Evolutionary conservation across 306 rosid genomes (phyloP), one percentile per base, ranked within the genome.

Genomic region (Fragaria iinumae): DNA sequence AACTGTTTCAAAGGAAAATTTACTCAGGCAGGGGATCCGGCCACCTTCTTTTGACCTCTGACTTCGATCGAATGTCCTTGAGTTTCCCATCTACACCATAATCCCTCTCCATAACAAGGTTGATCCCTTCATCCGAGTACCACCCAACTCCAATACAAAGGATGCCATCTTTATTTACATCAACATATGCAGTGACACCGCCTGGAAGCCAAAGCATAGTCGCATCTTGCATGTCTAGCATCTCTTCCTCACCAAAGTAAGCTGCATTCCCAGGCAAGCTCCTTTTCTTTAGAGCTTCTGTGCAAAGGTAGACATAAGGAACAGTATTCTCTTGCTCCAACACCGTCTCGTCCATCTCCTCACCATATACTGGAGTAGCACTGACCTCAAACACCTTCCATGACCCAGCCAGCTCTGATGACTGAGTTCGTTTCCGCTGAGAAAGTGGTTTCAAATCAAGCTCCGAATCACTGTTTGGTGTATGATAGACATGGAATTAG

Each of bases 71-170:
- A 57, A 92, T 93, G 62, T 95, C 98, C 84, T 83, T 90, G 11
- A 95, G 97, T 77, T 87, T 89, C 49, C 97, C 98, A 84, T 95
- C 96, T 29, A 88, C 65, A 20, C 96, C 98, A 82, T 95, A 95
- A 85, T 92, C 97, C 88, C 98, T 87, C 77, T 95, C 98, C 96
- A 95, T 92, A 66, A 88, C 97, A 70, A 95, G 91, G 80, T 95
- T 95, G 79, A 95, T 84, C 71, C 98, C 97, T 87, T 95, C 98
- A 67, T 89, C 91, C 1, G 98, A 92, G 83, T 92, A 92, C 97
- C 98, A 95, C 38, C 97, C 96, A 66, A 89, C 93, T 68, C 98
- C 98, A 69, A 95, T 84, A 70, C 98, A 92, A 56, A 95, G 97
- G 79, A 83, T 66, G 39, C 97, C 98, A 56, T 95, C 97, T 62